A percentile compares a stretch with the other conserved stretches of the same genome.
Evolutionary conservation across 768 basidiomycete species (phyloP).

Genomic region (Crepidotus variabilis): DNA sequence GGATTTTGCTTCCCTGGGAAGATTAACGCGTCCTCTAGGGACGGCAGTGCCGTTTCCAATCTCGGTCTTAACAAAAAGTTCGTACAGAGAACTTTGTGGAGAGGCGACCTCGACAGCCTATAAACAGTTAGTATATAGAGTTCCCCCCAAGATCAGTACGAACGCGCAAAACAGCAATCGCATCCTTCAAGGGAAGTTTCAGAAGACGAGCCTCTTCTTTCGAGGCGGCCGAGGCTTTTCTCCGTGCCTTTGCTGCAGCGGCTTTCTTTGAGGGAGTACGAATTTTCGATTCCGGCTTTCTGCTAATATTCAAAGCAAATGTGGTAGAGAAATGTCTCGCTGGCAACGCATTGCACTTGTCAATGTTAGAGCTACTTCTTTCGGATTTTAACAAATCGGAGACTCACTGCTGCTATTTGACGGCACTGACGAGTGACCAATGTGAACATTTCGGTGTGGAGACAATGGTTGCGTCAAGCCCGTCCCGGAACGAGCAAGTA

Average conservation of each 20-base stretch:
- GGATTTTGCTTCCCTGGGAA: conserved; percentile 78
- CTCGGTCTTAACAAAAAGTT: conserved; percentile 76
- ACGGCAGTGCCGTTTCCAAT: conserved; percentile 76
- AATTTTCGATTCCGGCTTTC: conserved; percentile 44
- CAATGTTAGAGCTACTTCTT: not conserved
- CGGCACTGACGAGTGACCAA: conserved; percentile 26
- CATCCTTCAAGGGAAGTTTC: conserved; percentile 62
- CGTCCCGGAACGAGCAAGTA: too few relatives aligned
- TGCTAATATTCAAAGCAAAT: conserved; percentile 37
- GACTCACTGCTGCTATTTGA: conserved; percentile 20
- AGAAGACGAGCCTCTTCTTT: conserved; percentile 60
- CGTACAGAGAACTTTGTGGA: conserved; percentile 66
- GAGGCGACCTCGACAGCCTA: conserved; percentile 84
- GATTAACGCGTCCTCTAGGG: conserved; percentile 84
- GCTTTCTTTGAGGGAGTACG: conserved; percentile 68
- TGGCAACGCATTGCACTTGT: conserved; percentile 6
- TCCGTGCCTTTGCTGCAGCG: conserved; percentile 58
- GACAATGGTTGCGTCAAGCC: not conserved
- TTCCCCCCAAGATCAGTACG: conserved; percentile 20
- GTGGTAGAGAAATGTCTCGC: conserved; percentile 53
- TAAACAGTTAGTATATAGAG: not conserved
- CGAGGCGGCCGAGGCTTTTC: conserved; percentile 49
- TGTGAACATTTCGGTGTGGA: conserved; percentile 10
- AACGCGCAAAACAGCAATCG: conserved; percentile 70
- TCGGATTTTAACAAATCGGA: not conserved